Conservation (phyloP, 257 asterid species). For the Solanum lignicaule region DNA sequence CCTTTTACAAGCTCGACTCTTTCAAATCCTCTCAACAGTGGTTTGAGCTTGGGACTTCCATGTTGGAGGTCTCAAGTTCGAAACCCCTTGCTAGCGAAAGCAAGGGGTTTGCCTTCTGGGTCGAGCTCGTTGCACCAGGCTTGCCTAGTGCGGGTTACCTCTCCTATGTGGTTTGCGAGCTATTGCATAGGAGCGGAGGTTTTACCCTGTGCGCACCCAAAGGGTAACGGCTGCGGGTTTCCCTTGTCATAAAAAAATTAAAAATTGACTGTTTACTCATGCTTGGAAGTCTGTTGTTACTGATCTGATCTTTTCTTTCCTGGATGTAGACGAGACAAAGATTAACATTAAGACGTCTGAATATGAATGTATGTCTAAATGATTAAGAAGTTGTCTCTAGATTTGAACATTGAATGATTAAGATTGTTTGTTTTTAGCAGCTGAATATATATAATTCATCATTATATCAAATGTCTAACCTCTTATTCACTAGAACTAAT, state of each 20-base stretch:
- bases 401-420: not conserved
- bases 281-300: not conserved
- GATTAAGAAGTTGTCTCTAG: not conserved
- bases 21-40: not conserved
- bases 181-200: no score
- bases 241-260: no score
- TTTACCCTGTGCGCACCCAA: no score
- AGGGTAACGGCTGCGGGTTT: no score
- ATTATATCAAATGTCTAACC: not conserved
- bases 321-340: not conserved
- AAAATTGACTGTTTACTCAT: not conserved
- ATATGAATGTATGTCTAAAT: not conserved
- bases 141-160: no score
- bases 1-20: not conserved
- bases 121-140: no score
- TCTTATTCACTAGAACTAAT: not conserved
- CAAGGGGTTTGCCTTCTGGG: no score
- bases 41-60: no score
- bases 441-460: not conserved
- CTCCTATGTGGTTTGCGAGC: no score
- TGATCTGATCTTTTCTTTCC: not conserved
- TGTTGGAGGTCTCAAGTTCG: no score
- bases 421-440: not conserved
- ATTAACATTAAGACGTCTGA: not conserved
- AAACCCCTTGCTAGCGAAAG: no score